Evolutionary conservation across 225 moss, liverwort and hornwort species (phyloP), one percentile per base, ranked within the genome.

Genomic region (Anthoceros angustus): DNA sequence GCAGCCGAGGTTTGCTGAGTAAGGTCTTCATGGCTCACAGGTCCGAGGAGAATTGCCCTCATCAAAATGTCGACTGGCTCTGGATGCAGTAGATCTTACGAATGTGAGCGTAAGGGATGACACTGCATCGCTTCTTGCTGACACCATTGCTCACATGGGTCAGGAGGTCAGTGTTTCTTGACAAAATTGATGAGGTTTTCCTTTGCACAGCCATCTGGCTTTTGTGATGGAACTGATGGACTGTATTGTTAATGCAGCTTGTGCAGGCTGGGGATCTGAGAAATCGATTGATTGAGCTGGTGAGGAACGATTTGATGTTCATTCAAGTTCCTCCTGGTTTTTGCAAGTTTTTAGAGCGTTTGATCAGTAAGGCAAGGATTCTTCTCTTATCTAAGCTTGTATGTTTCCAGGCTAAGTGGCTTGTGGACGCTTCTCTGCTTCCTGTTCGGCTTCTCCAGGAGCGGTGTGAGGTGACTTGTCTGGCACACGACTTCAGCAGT

Each of bases 111-210:
- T 65, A 25, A 98, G 86, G 77, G 95, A 98, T 65, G 79, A 75
- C 26, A 98, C 88, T 12, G 78, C 88, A 21, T 98, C 95, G 60
- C 75, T 89, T 68, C 83, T 98, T 64, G 95, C 91, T 66, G 95
- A 98, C 73, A 87, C 91, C 18, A 81, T 98, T 71, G 88, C 95
- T 69, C 95, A 98, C 74, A 80, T 98, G 78, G 92, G 95, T 69
- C 95, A 92, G 81, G 91, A 98, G 82, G 95, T 95, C 70, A 76
- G 45, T 67, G 11, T 71, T 42, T 67, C 66, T 16, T 65, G 69
- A 64, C 43, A 62, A 45, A 62, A 9, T 45, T 61, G 66, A 61
- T 62, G 9, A 18, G 69, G 25, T 38, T 25, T 55, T 81, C 24
- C 39, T 67, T 4, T 60, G 64, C 64, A 61, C 43, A 63, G 10